A percentile compares a stretch with the other conserved stretches of the same genome.
Evolutionary conservation across 306 rosid genomes (phyloP).

Genomic region (Vigna hirtella): DNA sequence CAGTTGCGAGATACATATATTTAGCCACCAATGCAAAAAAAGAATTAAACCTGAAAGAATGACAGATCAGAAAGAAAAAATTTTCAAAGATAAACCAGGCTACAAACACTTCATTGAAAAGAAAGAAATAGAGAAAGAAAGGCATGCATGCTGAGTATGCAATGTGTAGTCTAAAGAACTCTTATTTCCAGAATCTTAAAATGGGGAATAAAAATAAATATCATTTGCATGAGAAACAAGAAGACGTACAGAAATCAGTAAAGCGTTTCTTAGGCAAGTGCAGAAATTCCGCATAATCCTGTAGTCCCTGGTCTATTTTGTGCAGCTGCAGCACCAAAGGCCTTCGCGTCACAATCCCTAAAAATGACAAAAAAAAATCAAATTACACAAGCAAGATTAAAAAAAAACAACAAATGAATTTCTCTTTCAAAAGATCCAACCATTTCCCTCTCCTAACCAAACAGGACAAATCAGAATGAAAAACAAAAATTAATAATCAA

Average conservation of each 20-base stretch:
- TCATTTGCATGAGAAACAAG: slow-evolving; percentile 28
- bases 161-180: slow-evolving; percentile 17
- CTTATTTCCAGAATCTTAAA: slow-evolving; percentile 34
- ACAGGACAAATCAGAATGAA: slow-evolving; percentile 7
- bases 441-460: background rate
- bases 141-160: slow-evolving; percentile 12
- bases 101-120: slow-evolving; percentile 11
- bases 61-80: background rate
- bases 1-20: background rate
- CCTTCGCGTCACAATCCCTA: slow-evolving; percentile 96
- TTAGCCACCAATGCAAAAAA: slow-evolving; percentile 23
- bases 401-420: background rate
- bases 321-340: slow-evolving; percentile 91
- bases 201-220: slow-evolving; percentile 7
- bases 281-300: slow-evolving; percentile 83
- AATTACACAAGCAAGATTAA: slow-evolving; percentile 3
- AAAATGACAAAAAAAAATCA: slow-evolving; percentile 41
- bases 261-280: slow-evolving; percentile 72
- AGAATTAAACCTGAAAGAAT: slow-evolving; percentile 16
- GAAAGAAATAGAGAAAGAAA: background rate
- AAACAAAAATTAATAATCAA: background rate
- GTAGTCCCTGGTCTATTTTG: slow-evolving; percentile 58
- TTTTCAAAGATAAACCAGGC: background rate
- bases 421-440: slow-evolving; percentile 12
- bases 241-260: slow-evolving; percentile 70